Conservation (phyloP, 73 alveolate genomes). For the Stentor coeruleus region DNA sequence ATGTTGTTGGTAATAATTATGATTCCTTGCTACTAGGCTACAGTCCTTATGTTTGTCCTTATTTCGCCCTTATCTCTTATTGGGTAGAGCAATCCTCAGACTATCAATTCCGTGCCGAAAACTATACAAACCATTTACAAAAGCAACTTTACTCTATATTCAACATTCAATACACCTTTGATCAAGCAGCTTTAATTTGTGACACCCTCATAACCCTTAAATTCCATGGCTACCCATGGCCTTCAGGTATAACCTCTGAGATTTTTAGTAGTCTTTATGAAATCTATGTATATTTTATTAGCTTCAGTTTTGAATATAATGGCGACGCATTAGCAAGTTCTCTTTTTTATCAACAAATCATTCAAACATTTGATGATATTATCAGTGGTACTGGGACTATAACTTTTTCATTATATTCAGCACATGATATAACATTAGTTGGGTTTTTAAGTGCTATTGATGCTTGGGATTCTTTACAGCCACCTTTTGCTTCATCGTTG, state of each 20-base stretch:
- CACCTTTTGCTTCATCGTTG: slow-evolving; percentile 5
- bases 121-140: not conserved
- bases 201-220: not conserved
- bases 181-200: not conserved
- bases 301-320: not conserved
- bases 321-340: not conserved
- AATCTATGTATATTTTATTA: not conserved
- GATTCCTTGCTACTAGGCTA: not conserved
- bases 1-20: not conserved
- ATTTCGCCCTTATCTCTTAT: not conserved
- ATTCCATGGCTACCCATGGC: slow-evolving; percentile 1
- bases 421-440: slow-evolving; percentile 17
- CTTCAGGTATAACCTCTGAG: not conserved
- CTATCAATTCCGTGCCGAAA: not conserved
- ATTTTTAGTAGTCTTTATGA: not conserved
- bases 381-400: not conserved
- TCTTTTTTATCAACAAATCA: not conserved
- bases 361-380: not conserved
- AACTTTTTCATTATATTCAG: slow-evolving; percentile 12
- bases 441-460: slow-evolving; percentile 17
- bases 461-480: not conserved
- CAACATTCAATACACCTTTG: not conserved
- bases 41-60: not conserved
- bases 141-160: not conserved
- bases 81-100: not conserved